Evolutionary conservation across 371 early-diverging fungal genomes (phyloP), one percentile per base, ranked within the genome.

Genomic region (Furculomyces boomerangus): DNA sequence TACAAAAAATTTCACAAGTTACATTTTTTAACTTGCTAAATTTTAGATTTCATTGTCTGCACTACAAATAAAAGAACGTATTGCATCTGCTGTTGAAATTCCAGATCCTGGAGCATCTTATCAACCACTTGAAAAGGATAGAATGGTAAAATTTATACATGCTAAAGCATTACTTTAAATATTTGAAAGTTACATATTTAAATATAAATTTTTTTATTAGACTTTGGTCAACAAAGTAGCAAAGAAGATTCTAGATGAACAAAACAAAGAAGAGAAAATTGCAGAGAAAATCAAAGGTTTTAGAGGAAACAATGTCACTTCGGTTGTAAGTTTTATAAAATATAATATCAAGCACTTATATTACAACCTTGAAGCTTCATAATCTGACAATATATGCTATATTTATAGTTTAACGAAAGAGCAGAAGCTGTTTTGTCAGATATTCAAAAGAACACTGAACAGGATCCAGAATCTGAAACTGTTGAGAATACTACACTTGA

Each of bases 41-140:
- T 47, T 25, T 16, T 16, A 47, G 16, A 5, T 25, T 20, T 24
- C 28, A 41, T 26, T 22, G 20, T 46, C 58, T 2, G 2, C 8
- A 10, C n/a, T 24, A 18, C 30, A 49, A 26, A 35, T 46, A 8
- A 16, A 31, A n/a, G 22, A 48, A 2, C 18, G 10, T 48, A 35
- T 16, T 25, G 39, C 77, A 30, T 76, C 86, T 0, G 84, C 89
- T 2, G 81, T 95, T 18, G 67, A 72, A 22, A 66, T 81, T 41
- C 76, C 83, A 20, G 84, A 86, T 56, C 79, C 86, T 0, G 97
- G 97, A 47, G 78, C 86, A 0, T 92, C 92, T 10, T 96, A 96
- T 66, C 86, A 86, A 57, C 94, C 96, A 13, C 70, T 76, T 7
- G 70, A 76, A 58, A 75, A 79, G 50, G 86, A 85, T 40, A 90